Conservation (phyloP, 2,329 filamentous ascomycete genomes). For the Cytospora leucostoma region DNA sequence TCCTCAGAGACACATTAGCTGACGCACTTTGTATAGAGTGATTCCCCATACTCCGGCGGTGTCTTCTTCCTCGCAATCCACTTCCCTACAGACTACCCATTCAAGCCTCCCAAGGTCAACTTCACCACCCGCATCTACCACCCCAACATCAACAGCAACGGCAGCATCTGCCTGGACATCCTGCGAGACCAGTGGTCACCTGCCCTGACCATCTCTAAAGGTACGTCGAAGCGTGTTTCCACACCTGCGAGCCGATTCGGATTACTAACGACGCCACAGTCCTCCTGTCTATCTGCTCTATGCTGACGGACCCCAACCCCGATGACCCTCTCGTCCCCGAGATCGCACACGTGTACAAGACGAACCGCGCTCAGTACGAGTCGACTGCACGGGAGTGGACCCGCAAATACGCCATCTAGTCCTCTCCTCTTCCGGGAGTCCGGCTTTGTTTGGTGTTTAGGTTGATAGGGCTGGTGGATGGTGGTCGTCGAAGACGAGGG, state of each 20-base stretch:
- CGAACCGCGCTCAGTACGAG: constrained; percentile 93
- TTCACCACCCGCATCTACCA: constrained; percentile 99
- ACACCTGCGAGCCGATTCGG: too few relatives aligned
- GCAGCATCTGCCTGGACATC: constrained; percentile 98
- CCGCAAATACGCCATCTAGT: constrained; percentile 93
- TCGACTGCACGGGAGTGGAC: constrained; percentile 98
- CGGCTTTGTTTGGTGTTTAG: constrained; percentile 9
- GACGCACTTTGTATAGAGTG: constrained; percentile 60
- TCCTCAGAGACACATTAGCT: constrained; percentile 31
- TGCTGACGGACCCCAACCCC: constrained; percentile 99
- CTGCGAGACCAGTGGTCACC: constrained; percentile 99
- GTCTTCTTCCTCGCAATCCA: constrained; percentile 99
- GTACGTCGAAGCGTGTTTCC: constrained; percentile 50
- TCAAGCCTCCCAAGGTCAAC: constrained; percentile 99
- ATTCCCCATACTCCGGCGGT: constrained; percentile 96
- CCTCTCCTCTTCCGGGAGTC: background rate
- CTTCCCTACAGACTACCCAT: constrained; percentile 99
- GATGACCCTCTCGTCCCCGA: constrained; percentile 98
- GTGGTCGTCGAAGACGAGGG: constrained; percentile 9
- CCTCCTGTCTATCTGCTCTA: constrained; percentile 97
- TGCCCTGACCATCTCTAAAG: constrained; percentile 97
- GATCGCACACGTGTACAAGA: constrained; percentile 99
- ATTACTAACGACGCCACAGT: constrained; percentile 54
- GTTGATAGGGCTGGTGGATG: constrained; percentile 9
- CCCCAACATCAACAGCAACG: constrained; percentile 99